Evolutionary conservation across 1,139 yeast species (phyloP), one percentile per base, ranked within the genome.

Genomic region (Candida freyschussii): DNA sequence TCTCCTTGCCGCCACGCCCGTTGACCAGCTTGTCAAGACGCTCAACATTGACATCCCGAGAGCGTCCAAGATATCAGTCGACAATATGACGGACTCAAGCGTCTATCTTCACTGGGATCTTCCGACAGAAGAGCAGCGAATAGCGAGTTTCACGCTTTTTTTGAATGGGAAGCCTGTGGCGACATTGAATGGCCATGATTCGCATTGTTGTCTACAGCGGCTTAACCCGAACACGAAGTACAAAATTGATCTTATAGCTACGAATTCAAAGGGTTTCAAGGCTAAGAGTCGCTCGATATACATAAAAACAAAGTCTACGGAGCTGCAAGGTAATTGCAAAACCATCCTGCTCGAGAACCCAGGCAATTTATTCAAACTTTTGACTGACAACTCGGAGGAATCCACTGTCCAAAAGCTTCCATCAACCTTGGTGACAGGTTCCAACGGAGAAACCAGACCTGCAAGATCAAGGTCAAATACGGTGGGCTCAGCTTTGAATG

Each of bases 61-160:
- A 21, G 63, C 77, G 6, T 78, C 81, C 0, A 60, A 66, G 33
- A 65, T 77, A 7, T 71, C 79, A 4, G 65, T 78, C 9, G 81
- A 75, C 44, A 65, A 66, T 39, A 67, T 78, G 26, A 65, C 78
- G 0, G 59, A 63, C 22, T 57, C 62, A 12, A 56, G 69, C 5
- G 66, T 78, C 15, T 63, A 69, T 6, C 43, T 78, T 17, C 82
- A 77, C 45, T 78, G 85, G 86, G 72, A 72, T 18, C 26, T 33
- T 13, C 44, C 45, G 7, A 30, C 28, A 40, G 30, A 37, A 5
- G 47, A 42, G 14, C 45, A 41, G 16, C 39, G 31, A 27, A 42
- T 40, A 4, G 38, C 39, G 8, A 53, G 24, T 57, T 67, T 27
- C 56, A 54, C 35, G 41, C 45, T 74, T 12, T 70, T 67, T 41